Evolutionary conservation across 139 green algal genomes (phyloP).

Genomic region (Coelastrella sp.): DNA sequence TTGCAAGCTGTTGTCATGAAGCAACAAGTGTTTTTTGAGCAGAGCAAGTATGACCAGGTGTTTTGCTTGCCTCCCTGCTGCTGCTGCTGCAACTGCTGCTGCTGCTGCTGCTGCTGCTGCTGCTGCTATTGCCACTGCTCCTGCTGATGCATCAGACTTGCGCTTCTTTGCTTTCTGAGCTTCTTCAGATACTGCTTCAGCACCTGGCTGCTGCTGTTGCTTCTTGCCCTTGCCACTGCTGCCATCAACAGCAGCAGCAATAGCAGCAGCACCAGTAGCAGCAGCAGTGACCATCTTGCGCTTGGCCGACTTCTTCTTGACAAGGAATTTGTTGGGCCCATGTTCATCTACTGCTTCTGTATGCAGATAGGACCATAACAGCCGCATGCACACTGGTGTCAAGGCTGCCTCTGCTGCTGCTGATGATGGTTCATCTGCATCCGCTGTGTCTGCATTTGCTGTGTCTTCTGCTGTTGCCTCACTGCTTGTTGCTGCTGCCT

Average conservation of each 20-base stretch:
- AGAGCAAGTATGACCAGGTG: no score
- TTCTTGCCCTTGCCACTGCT: slow-evolving; percentile 20
- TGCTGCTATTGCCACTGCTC: not conserved
- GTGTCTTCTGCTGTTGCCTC: not conserved
- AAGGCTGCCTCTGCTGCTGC: not conserved
- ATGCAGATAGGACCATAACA: slow-evolving; percentile 20
- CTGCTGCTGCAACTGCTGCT: not conserved
- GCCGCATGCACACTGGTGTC: not conserved
- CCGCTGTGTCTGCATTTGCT: not conserved
- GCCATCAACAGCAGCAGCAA: slow-evolving; percentile 11
- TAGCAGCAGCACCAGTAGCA: not conserved
- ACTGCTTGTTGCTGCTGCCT: not conserved
- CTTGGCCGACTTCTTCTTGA: not conserved
- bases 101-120: slow-evolving; percentile 15
- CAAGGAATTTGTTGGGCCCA: not conserved
- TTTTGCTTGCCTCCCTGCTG: no score
- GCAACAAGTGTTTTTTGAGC: no score
- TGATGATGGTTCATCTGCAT: not conserved
- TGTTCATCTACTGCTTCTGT: slow-evolving; percentile 7
- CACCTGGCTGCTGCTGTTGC: no score
- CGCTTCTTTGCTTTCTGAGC: not conserved
- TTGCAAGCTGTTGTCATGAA: no score
- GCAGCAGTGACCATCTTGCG: not conserved
- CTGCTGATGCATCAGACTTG: slow-evolving; percentile 14
- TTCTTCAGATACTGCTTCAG: no score